A percentile compares a stretch with the other conserved stretches of the same genome.
Conservation (phyloP, 495 filamentous ascomycete species). For the Neurospora sp. region DNA sequence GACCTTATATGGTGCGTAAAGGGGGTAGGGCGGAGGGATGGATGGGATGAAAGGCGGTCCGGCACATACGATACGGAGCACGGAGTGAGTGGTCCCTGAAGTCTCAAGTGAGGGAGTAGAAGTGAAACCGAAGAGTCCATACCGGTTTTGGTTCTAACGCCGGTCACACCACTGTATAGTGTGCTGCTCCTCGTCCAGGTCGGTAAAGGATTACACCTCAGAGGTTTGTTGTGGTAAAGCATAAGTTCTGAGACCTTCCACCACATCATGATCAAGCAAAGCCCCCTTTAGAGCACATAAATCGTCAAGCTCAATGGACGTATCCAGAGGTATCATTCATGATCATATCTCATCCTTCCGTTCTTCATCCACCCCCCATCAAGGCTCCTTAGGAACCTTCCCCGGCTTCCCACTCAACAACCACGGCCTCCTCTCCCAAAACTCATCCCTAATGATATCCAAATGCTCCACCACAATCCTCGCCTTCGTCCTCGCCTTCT, state of each 20-base stretch:
- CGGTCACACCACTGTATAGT: background rate
- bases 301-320: background rate
- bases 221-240: background rate
- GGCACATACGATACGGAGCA: background rate
- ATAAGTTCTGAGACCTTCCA: background rate
- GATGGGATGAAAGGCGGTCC: background rate
- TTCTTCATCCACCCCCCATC: background rate
- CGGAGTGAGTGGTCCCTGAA: background rate
- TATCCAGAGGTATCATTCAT: background rate
- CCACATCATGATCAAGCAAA: background rate
- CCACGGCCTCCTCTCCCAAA: constrained; percentile 84
- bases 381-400: constrained; percentile 48
- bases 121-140: background rate
- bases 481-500: constrained; percentile 64
- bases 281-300: background rate
- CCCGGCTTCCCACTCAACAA: constrained; percentile 67
- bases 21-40: background rate
- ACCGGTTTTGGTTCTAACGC: background rate
- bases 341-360: background rate
- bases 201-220: background rate
- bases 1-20: background rate
- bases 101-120: background rate
- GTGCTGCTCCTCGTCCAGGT: background rate
- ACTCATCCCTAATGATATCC: constrained; percentile 89
- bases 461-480: constrained; percentile 69